These are phyloP conservation scores for Stemphylium vesicarium DNA, from an alignment of 2,329 filamentous ascomycete genomes.

Conservation along the genomic window DNA sequence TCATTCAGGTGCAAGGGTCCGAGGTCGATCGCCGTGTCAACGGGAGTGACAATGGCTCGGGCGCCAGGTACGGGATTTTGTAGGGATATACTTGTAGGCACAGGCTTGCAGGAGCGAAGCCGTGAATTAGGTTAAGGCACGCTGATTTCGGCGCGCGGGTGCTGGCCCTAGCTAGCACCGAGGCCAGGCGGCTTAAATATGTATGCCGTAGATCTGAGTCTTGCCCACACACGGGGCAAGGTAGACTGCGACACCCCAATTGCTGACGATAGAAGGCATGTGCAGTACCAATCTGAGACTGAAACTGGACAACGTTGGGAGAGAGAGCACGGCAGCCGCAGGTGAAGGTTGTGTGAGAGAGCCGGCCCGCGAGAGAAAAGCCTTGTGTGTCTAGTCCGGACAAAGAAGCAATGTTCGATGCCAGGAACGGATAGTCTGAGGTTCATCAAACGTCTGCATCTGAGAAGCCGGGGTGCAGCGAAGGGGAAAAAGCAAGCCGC, in stretches of 20 bases:
- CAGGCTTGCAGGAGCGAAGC: conserved; percentile 27
- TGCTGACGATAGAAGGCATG: conserved; percentile 37
- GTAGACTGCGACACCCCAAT: conserved; percentile 35
- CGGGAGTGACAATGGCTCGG: conserved; percentile 35
- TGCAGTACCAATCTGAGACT: conserved; percentile 44
- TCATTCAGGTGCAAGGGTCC: conserved; percentile 48
- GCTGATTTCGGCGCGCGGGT: conserved; percentile 38
- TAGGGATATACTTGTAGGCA: conserved; percentile 22
- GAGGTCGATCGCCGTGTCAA: conserved; percentile 41
- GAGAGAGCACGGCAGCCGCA: conserved; percentile 44
- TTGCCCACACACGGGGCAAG: conserved; percentile 27
- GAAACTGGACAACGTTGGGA: conserved; percentile 41
- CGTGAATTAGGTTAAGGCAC: conserved; percentile 32
- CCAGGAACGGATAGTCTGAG: conserved; percentile 37
- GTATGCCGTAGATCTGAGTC: conserved; percentile 33
- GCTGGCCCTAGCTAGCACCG: conserved; percentile 44
- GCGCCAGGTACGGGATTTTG: conserved; percentile 35
- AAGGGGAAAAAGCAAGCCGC: conserved; percentile 38
- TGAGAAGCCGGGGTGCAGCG: conserved; percentile 31
- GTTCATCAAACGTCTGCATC: conserved; percentile 39
- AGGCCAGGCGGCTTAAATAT: conserved; percentile 43
- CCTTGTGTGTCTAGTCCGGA: conserved; percentile 37
- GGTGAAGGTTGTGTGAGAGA: conserved; percentile 38
- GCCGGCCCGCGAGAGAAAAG: conserved; percentile 33
- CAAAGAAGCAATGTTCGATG: conserved; percentile 37